Conservation (phyloP, 2,329 filamentous ascomycete species). For the Colletotrichum melonis region DNA sequence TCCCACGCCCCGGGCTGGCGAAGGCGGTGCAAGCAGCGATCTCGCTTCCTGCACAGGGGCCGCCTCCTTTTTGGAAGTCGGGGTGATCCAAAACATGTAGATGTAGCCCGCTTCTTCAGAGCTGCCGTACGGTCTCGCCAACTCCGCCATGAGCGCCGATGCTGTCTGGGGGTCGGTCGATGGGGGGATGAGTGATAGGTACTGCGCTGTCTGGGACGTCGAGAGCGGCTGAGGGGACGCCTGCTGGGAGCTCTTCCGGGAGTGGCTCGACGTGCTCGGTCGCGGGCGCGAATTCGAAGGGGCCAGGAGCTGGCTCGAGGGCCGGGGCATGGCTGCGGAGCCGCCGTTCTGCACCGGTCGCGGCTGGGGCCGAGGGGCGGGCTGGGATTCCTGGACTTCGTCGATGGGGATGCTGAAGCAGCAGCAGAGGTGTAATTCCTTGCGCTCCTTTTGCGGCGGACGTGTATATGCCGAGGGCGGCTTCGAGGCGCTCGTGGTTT, state of each 20-base stretch:
- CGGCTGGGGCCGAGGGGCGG: constrained; percentile 57
- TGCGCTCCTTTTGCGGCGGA: constrained; percentile 45
- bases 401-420: constrained; percentile 64
- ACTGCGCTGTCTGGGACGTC: constrained; percentile 52
- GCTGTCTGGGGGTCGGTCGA: constrained; percentile 74
- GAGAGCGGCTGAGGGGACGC: constrained; percentile 44
- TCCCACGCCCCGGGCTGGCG: constrained; percentile 47
- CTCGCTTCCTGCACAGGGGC: constrained; percentile 69
- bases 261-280: constrained; percentile 39
- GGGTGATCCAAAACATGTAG: constrained; percentile 98
- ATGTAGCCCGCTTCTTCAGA: constrained; percentile 90
- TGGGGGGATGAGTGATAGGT: constrained; percentile 77
- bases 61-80: constrained; percentile 65
- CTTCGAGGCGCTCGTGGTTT: constrained; percentile 26
- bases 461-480: constrained; percentile 21
- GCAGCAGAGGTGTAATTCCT: constrained; percentile 56
- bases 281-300: constrained; percentile 36
- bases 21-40: constrained; percentile 66
- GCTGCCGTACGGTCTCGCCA: constrained; percentile 74
- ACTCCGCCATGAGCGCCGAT: constrained; percentile 78
- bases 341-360: constrained; percentile 53
- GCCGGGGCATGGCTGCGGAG: constrained; percentile 28
- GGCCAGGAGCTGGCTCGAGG: constrained; percentile 34
- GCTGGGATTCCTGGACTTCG: constrained; percentile 47
- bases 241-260: constrained; percentile 43